These are phyloP conservation scores for Phytophthora cryptogea DNA, from an alignment of 352 stramenopile species.

Conservation along the genomic window DNA sequence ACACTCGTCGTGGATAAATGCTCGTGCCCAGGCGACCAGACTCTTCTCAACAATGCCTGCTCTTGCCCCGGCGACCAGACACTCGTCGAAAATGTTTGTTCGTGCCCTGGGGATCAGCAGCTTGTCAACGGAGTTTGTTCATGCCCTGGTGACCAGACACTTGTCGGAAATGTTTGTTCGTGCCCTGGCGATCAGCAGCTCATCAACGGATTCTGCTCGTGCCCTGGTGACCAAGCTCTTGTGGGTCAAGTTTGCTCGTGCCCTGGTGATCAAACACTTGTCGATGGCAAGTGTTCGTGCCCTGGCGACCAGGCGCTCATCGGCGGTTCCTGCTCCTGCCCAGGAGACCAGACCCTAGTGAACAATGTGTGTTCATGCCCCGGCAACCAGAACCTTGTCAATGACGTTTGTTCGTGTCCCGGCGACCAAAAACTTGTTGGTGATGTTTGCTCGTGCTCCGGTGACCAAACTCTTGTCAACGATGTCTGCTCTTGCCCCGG, in stretches of 20 bases:
- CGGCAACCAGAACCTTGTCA: not conserved
- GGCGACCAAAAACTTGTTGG: not conserved
- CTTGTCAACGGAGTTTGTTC: not conserved
- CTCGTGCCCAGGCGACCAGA: not conserved
- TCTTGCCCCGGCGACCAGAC: not conserved
- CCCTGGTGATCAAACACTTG: not conserved
- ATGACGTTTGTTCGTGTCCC: not conserved
- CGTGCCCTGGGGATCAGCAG: not conserved
- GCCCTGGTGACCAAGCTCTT: not conserved
- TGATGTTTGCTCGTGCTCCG: not conserved
- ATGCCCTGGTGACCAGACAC: not conserved
- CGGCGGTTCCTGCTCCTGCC: not conserved
- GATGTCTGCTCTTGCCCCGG: conserved; percentile 1
- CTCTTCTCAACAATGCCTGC: not conserved
- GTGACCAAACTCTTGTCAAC: not conserved
- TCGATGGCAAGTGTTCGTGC: not conserved
- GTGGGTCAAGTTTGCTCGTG: not conserved
- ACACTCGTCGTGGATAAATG: not conserved
- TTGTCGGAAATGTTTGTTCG: not conserved
- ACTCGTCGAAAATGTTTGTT: not conserved
- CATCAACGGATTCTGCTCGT: not conserved
- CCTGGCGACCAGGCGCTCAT: not conserved
- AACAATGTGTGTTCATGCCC: not conserved
- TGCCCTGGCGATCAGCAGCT: not conserved
- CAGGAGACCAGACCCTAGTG: not conserved